Base-by-base conservation (phyloP, 495 filamentous ascomycete species). In the Ramalina peruviana region DNA sequence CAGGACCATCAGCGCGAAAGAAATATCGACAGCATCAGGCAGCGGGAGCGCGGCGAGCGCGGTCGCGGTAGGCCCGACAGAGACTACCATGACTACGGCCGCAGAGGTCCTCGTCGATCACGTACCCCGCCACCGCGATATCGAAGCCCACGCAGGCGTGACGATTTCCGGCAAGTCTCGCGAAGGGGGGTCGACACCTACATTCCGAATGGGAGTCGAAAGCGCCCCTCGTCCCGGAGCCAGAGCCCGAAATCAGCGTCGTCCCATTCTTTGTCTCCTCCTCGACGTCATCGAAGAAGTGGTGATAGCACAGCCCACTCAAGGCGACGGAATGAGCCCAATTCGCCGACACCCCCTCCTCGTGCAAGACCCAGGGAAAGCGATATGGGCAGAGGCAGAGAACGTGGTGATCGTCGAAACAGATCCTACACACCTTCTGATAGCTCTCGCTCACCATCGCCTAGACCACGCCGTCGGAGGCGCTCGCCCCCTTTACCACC, bases 21-120 rank as follows among this genome's bases (percentile, higher is more conserved):
- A 41, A 73, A 83, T 40, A 47, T 89, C 30, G 79, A 85, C 37
- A 73, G 72, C 19, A 65, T 87, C 46, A 73, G 86, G 59, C 77
- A 83, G 44, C 72, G 81, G 49, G 88, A 94, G 57, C 83, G 87
- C 23, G 71, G 68, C 39, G 82, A 89, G 25, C 80, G 86, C 16
- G 63, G 78, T 20, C 68, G 68, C 51, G 66, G 73, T 38, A 69
- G 73, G 33, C 67, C 70, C 37, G 69, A 68, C 26, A 70, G 70
- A 17, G 72, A 73, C 49, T 65, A 70, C 50, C 62, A 67, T 36
- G 70, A 72, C 52, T 69, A 63, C 53, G 67, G 71, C 20, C 60
- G 74, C 43, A 75, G 77, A 36, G 47, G 54, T 15, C 54, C 42
- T 38, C 57, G 61, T 53, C 50, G 54, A 41, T 87, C 86, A 19